Evolutionary conservation across 345 rosid genomes (phyloP), one percentile per base, ranked within the genome.

Genomic region (Bruguiera sexangula): DNA sequence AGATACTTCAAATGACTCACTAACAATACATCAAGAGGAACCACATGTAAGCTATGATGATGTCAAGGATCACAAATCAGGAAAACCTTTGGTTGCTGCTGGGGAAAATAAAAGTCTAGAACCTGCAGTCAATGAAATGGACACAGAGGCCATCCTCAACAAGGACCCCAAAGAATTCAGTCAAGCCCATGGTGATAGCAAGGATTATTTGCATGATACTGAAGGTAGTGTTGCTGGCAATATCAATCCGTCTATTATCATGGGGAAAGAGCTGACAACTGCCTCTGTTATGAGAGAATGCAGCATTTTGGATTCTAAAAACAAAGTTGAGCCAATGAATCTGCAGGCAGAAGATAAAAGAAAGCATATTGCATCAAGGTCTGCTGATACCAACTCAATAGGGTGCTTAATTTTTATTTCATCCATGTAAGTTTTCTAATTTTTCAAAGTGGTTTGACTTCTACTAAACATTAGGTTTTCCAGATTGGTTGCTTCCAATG

Each of bases 301-400:
- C 56, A 60, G 16, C 39, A 67, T 52, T 43, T 27, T 22, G 51
- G 66, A 65, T 68, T 76, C 69, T 62, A 78, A 55, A 62, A 83
- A 63, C 61, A 72, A 77, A 67, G 70, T 26, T 66, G 67, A 71
- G 57, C 79, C 68, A 72, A 68, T 55, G 70, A 74, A 73, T 32
- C 20, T 70, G 70, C 67, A 52, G 56, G 66, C 74, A 27, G 75
- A 75, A 65, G 77, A 77, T 72, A 75, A 70, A 50, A 72, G 69
- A 61, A 72, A 60, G 76, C 75, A 34, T 69, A 61, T 64, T 68
- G 52, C 72, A 43, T 70, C 85, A 70, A 91, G 98, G 98, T 93
- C 72, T 53, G 72, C 64, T 64, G 67, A 68, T 64, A 43, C 50
- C 73, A 55, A 70, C 64, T 72, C 54, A 22, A 31, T 69, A 58